A percentile compares a stretch with the other conserved stretches of the same genome.
These are phyloP conservation scores for Leccinellum luteum DNA, from an alignment of 768 basidiomycete genomes.

Conservation along the genomic window DNA sequence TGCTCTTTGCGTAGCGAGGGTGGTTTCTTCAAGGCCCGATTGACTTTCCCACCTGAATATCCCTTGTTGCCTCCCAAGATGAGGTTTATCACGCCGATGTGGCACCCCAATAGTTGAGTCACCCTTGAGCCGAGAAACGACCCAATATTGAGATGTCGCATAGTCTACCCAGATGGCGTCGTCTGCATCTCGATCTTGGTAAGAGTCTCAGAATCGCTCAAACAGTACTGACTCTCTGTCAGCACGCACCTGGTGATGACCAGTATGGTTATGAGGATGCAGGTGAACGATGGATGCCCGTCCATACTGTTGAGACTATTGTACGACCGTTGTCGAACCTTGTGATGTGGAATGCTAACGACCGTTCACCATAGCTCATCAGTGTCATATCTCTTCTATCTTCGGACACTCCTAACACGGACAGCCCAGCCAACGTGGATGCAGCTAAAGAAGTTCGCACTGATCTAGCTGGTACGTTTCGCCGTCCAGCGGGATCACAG, in stretches of 20 bases:
- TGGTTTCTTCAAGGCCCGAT: slow-evolving; percentile 88
- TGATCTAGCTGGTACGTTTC: slow-evolving; percentile 52
- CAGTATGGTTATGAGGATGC: slow-evolving; percentile 97
- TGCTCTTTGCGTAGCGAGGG: slow-evolving; percentile 66
- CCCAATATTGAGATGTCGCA: neutral
- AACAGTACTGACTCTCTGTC: slow-evolving; percentile 1
- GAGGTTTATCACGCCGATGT: slow-evolving; percentile 92
- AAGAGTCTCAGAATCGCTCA: slow-evolving; percentile 21
- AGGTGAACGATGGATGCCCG: slow-evolving; percentile 95
- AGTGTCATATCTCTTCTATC: slow-evolving; percentile 96
- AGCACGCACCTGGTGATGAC: slow-evolving; percentile 96
- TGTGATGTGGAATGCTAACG: neutral
- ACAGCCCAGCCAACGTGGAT: slow-evolving; percentile 95
- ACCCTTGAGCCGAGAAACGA: neutral
- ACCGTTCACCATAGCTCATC: slow-evolving; percentile 60
- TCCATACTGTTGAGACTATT: slow-evolving; percentile 96
- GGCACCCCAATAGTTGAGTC: slow-evolving; percentile 93
- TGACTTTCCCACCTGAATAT: slow-evolving; percentile 88
- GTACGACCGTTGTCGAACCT: slow-evolving; percentile 42
- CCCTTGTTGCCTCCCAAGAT: slow-evolving; percentile 93
- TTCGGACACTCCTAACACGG: slow-evolving; percentile 85
- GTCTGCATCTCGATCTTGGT: slow-evolving; percentile 97
- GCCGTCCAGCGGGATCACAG: neutral
- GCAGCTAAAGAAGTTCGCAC: slow-evolving; percentile 86
- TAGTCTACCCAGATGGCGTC: slow-evolving; percentile 89